phyloP scores from a whole-genome alignment of 352 stramenopile genomes.

The Plasmopara viticola region DNA sequence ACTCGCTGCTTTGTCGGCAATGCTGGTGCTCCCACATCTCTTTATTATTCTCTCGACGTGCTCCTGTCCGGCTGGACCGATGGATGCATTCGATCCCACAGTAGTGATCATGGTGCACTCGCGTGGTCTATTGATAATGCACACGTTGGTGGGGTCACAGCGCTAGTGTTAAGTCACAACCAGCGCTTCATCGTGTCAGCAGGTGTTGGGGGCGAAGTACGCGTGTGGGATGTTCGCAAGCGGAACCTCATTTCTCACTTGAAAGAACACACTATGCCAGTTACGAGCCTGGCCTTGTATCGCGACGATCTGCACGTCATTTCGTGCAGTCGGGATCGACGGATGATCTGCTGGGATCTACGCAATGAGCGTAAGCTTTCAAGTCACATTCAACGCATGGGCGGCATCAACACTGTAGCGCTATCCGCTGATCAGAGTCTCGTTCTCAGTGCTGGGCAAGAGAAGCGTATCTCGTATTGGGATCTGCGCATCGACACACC shows the following conservation, averaged over 20 bases:
- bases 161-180: conserved; percentile 88
- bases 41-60: conserved; percentile 84
- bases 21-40: conserved; percentile 59
- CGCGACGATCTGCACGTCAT: conserved; percentile 87
- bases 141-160: conserved; percentile 85
- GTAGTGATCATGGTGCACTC: conserved; percentile 68
- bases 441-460: conserved; percentile 88
- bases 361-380: conserved; percentile 77
- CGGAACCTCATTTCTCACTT: conserved; percentile 87
- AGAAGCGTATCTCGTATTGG: conserved; percentile 91
- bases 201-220: conserved; percentile 80
- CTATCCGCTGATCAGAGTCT: conserved; percentile 83
- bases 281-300: conserved; percentile 84
- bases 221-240: conserved; percentile 91
- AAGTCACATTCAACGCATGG: conserved; percentile 90
- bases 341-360: conserved; percentile 90
- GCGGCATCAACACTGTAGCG: conserved; percentile 88
- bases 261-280: conserved; percentile 88
- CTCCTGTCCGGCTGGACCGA: conserved; percentile 89
- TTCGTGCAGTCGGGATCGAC: conserved; percentile 84
- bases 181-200: conserved; percentile 82
- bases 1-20: conserved; percentile 47
- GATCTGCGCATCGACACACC: conserved; percentile 83
- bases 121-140: conserved; percentile 89
- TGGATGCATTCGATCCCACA: conserved; percentile 82